These are phyloP conservation scores for Pseudotsuga menziesii DNA, from an alignment of 75 land plant species.

Conservation along the genomic window DNA sequence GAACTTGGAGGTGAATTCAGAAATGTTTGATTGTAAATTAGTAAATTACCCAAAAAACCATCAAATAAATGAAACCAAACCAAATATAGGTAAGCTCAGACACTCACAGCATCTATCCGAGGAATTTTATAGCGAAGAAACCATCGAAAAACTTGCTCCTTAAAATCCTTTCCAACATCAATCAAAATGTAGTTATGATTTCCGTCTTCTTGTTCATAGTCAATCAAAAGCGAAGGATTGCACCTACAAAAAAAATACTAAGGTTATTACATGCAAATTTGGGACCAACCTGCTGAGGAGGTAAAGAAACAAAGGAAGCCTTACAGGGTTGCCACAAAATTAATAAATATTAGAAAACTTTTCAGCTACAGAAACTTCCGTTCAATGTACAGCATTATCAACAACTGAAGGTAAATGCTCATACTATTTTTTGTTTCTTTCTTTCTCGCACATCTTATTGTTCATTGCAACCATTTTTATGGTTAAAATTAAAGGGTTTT, in stretches of 20 bases:
- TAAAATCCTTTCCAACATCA: constrained; percentile 91
- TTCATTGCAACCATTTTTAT: no score
- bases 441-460: no score
- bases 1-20: no score
- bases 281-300: not conserved
- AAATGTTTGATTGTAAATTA: not conserved
- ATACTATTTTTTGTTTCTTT: not conserved
- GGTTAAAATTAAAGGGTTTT: no score
- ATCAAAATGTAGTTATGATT: constrained; percentile 71
- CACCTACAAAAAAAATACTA: constrained; percentile 50
- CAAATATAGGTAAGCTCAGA: not conserved
- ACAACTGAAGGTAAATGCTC: not conserved
- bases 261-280: not conserved
- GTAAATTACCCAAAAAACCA: not conserved
- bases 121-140: constrained; percentile 74
- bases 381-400: not conserved
- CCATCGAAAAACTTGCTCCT: constrained; percentile 97
- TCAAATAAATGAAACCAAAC: not conserved
- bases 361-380: not conserved
- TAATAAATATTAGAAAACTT: not conserved
- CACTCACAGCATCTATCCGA: constrained; percentile 76
- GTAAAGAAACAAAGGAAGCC: constrained; percentile 7
- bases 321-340: constrained; percentile 1
- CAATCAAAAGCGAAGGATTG: constrained; percentile 89
- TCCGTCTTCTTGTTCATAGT: constrained; percentile 42